A percentile compares a stretch with the other conserved stretches of the same genome.
Conservation (phyloP, 352 stramenopile genomes). For the Aphanomyces astaci region DNA sequence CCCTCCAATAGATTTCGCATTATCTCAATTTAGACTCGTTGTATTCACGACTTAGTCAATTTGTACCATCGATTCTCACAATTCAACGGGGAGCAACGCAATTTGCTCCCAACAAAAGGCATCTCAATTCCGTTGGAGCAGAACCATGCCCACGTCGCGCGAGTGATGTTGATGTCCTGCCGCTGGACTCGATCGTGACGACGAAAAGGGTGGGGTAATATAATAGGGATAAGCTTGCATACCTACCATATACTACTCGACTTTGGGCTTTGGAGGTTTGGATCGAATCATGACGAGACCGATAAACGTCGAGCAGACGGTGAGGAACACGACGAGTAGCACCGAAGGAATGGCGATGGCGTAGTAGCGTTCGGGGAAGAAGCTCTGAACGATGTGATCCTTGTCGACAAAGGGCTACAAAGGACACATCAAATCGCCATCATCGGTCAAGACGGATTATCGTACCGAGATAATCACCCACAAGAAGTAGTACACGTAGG, state of each 20-base stretch:
- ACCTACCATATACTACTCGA: constrained; percentile 21
- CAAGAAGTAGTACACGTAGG: constrained; percentile 88
- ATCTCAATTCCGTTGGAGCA: no score
- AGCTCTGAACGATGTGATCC: constrained; percentile 63
- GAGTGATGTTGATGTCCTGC: no score
- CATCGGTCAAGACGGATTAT: constrained; percentile 4
- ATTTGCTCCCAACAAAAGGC: no score
- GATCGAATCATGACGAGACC: constrained; percentile 86
- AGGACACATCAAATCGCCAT: neutral
- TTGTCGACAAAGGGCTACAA: constrained; percentile 81
- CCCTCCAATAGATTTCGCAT: constrained; percentile 33
- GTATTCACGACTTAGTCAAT: no score
- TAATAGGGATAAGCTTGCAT: no score
- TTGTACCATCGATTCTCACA: no score
- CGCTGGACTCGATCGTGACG: no score
- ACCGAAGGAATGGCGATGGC: constrained; percentile 81
- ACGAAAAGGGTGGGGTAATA: no score
- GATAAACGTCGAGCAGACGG: constrained; percentile 75
- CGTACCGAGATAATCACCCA: constrained; percentile 86
- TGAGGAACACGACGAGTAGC: constrained; percentile 81
- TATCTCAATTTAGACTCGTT: no score
- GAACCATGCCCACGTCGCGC: no score
- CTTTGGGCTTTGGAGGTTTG: constrained; percentile 57
- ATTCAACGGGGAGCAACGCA: no score
- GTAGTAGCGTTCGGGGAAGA: constrained; percentile 85